phyloP scores from a whole-genome alignment of 108 stramenopile species.

The Cyclotella baltica region DNA sequence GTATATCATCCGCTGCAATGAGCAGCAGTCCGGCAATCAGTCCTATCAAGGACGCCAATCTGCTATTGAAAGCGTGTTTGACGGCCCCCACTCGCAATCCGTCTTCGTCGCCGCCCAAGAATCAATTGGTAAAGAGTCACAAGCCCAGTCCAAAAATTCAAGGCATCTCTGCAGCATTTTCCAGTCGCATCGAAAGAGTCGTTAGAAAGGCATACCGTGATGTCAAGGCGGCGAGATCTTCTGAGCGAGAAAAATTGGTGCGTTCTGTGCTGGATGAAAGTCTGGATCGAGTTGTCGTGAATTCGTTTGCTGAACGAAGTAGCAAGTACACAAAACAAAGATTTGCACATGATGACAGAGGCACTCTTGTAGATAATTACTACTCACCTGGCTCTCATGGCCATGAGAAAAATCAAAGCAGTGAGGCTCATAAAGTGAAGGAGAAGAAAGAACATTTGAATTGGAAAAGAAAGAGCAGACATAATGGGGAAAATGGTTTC shows the following conservation, averaged over 20 bases:
- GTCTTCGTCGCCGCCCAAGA: neutral
- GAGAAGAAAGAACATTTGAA: neutral
- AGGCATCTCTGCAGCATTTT: neutral
- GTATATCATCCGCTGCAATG: neutral
- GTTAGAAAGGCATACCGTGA: constrained; percentile 19
- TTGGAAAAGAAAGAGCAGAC: neutral
- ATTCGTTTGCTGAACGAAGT: neutral
- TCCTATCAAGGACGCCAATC: neutral
- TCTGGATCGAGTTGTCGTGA: constrained; percentile 10
- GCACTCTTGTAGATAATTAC: neutral
- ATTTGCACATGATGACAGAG: neutral
- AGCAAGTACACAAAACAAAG: neutral
- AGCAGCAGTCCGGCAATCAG: neutral
- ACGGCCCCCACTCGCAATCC: neutral
- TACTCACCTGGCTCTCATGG: no score
- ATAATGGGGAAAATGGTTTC: no score
- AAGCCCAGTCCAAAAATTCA: neutral
- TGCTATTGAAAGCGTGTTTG: neutral
- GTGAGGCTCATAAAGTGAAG: no score
- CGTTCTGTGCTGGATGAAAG: constrained; percentile 15
- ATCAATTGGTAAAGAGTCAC: neutral
- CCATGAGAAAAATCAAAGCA: no score
- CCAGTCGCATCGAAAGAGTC: constrained; percentile 16
- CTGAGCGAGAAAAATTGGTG: constrained; percentile 13
- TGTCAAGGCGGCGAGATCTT: neutral